Evolutionary conservation across 192 early-diverging fungal genomes (phyloP), one percentile per base, ranked within the genome.

Genomic region (Backusella westeae): DNA sequence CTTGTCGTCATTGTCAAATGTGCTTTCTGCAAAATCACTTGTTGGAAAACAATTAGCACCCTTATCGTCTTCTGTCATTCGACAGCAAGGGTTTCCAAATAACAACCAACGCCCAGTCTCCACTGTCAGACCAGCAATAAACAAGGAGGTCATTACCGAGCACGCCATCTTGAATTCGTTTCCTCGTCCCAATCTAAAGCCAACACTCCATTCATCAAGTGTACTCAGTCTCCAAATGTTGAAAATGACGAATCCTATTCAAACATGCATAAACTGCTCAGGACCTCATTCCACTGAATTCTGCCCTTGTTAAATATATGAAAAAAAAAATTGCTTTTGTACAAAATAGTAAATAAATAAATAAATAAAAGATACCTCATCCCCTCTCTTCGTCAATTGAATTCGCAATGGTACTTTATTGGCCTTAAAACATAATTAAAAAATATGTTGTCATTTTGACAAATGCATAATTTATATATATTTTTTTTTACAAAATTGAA

Each of bases 251-350:
- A 59, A 68, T 65, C 26, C 66, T 6, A 70, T 36, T 35, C 56
- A 65, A 67, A 59, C 56, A 14, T 83, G 82, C 59, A 38, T 26
- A 21, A 79, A 80, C 56, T 83, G 82, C 41, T 69, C 82, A 65
- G 82, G 82, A 35, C 82, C 82, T 73, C 82, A 83, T 65, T 69
- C 75, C 19, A 78, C 82, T 26, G 79, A 80, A n/a, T 83, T 80
- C 39, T 83, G 82, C 38, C 82, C 82, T 46, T 83, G 82, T 49
- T 83, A 67, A 76, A 32, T 32, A 32, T 3, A 3, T 32, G 29
- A 32, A 32, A 32, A 65, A 32, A 32, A 32, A 65, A 14, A 56
- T 17, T 52, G 38, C 10, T 39, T 39, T 39, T 53, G n/a, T 26
- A 63, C 8, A 26, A 63, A 29, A 63, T 63, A 63, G 23, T 63